These are phyloP conservation scores for Lagerstroemia speciosa DNA, from an alignment of 345 rosid genomes.

Conservation along the genomic window DNA sequence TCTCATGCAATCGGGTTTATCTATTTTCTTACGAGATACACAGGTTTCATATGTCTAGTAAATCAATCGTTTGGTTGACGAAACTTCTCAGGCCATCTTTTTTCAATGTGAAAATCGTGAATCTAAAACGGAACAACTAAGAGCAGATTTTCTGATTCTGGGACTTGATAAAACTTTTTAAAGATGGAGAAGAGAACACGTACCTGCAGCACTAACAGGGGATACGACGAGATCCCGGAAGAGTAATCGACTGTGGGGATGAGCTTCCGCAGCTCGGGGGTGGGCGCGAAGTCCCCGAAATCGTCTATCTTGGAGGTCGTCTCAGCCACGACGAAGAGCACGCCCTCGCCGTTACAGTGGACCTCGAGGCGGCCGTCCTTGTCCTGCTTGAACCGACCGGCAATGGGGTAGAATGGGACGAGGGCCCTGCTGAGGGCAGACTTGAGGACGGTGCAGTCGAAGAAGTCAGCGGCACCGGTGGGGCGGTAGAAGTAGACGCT, in stretches of 20 bases:
- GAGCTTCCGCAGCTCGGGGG: conserved; percentile 69
- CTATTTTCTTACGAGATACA: too few relatives aligned
- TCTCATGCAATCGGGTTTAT: too few relatives aligned
- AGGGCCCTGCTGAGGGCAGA: conserved; percentile 66
- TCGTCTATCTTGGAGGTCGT: conserved; percentile 57
- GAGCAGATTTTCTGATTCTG: too few relatives aligned
- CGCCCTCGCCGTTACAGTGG: conserved; percentile 76
- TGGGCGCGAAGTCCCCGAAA: conserved; percentile 90
- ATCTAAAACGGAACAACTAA: too few relatives aligned
- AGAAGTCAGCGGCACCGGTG: conserved; percentile 49
- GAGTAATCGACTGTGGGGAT: conserved; percentile 85
- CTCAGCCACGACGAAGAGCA: conserved; percentile 74
- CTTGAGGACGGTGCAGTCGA: conserved; percentile 50
- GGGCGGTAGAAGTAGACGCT: conserved; percentile 93
- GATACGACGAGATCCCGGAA: conserved; percentile 55
- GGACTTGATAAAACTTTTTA: too few relatives aligned
- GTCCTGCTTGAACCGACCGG: conserved; percentile 37
- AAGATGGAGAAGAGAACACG: neutral
- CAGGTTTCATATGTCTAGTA: too few relatives aligned
- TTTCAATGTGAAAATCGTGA: too few relatives aligned
- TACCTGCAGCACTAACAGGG: conserved; percentile 91
- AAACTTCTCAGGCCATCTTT: too few relatives aligned
- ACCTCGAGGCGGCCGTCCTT: conserved; percentile 81
- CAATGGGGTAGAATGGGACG: conserved; percentile 92
- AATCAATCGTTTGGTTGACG: too few relatives aligned